These are phyloP conservation scores for Penicillium sp. DNA, from an alignment of 2,329 filamentous ascomycete genomes.

Conservation along the genomic window DNA sequence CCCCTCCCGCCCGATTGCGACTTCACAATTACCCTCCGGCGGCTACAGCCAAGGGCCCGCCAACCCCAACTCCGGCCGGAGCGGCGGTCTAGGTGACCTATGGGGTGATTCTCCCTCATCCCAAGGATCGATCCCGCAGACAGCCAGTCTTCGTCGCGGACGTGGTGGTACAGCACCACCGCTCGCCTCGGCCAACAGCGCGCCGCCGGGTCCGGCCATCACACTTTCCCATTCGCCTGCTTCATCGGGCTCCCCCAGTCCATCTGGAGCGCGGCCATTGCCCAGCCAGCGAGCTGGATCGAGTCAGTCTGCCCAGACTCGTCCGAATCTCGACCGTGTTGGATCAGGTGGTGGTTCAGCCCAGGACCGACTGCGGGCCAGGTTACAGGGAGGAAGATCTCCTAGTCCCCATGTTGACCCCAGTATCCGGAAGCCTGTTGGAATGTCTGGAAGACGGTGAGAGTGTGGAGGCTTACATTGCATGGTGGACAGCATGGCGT, in stretches of 20 bases:
- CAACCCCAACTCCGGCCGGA: slow-evolving; percentile 30
- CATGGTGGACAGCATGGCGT: slow-evolving; percentile 23
- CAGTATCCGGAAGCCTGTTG: slow-evolving; percentile 36
- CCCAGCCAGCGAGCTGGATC: slow-evolving; percentile 73
- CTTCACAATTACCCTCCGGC: slow-evolving; percentile 53
- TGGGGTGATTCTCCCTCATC: slow-evolving; percentile 51
- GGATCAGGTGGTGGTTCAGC: slow-evolving; percentile 49
- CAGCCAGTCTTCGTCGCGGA: slow-evolving; percentile 41
- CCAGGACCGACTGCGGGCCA: slow-evolving; percentile 78
- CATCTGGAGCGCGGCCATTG: slow-evolving; percentile 56
- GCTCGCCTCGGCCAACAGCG: slow-evolving; percentile 23
- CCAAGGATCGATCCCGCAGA: slow-evolving; percentile 35
- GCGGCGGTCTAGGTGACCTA: slow-evolving; percentile 56
- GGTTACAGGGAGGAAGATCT: slow-evolving; percentile 62
- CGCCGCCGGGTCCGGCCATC: slow-evolving; percentile 21
- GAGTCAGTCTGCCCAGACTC: slow-evolving; percentile 59
- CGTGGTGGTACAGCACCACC: slow-evolving; percentile 29
- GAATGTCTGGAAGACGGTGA: slow-evolving; percentile 24
- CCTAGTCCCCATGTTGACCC: slow-evolving; percentile 37
- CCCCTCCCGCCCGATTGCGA: slow-evolving; percentile 49
- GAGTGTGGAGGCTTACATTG: background rate
- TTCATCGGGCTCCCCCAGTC: slow-evolving; percentile 25
- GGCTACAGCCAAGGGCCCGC: slow-evolving; percentile 28
- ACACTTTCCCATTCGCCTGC: slow-evolving; percentile 25
- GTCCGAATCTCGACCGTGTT: slow-evolving; percentile 32